Evolutionary conservation across 495 filamentous ascomycete species (phyloP).

Genomic region (Xylaria intraflava): DNA sequence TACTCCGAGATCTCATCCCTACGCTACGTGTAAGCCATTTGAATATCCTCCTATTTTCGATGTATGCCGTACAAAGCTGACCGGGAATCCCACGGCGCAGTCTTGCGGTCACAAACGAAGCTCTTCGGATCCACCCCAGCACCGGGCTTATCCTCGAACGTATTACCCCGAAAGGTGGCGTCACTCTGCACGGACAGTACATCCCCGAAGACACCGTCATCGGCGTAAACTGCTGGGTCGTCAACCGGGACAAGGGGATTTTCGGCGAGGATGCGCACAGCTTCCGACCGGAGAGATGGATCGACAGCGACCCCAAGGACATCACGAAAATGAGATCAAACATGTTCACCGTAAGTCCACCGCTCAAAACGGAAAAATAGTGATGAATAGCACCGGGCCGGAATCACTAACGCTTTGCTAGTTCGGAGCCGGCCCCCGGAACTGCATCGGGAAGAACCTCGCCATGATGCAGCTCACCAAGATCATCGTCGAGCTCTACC

Average conservation of each 20-base stretch:
- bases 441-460: slow-evolving; percentile 45
- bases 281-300: slow-evolving; percentile 53
- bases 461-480: slow-evolving; percentile 44
- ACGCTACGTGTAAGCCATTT: slow-evolving; percentile 1
- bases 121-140: slow-evolving; percentile 53
- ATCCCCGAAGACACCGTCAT: slow-evolving; percentile 51
- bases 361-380: no score
- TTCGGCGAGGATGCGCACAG: slow-evolving; percentile 47
- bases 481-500: slow-evolving; percentile 16
- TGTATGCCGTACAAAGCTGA: slow-evolving; percentile 25
- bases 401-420: slow-evolving; percentile 7
- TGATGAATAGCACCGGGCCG: background rate
- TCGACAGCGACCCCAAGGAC: slow-evolving; percentile 28
- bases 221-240: slow-evolving; percentile 53
- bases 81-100: slow-evolving; percentile 48
- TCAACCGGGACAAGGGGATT: slow-evolving; percentile 45
- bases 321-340: background rate
- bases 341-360: background rate
- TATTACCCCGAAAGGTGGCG: slow-evolving; percentile 49
- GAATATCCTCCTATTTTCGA: background rate
- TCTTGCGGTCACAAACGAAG: slow-evolving; percentile 58
- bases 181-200: slow-evolving; percentile 42
- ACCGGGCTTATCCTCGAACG: slow-evolving; percentile 51
- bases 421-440: slow-evolving; percentile 43
- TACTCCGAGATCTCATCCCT: background rate